Conservation (phyloP, 208 protist genomes). For the Sergeia podlipaevii region DNA sequence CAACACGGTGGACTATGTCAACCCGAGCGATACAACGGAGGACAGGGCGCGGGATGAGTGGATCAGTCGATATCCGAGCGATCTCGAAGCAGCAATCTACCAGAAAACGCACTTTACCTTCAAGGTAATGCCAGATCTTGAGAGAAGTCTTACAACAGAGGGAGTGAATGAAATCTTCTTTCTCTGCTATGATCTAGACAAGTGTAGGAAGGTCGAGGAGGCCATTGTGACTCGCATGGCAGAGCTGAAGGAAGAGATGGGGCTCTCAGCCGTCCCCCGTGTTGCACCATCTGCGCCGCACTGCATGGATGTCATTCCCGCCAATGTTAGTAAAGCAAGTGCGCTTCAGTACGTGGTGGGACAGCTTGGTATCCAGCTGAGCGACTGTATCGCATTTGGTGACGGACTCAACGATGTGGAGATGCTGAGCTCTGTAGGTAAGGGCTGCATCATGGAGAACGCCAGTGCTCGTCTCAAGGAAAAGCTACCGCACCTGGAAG, state of each 20-base stretch:
- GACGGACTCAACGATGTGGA: constrained; percentile 69
- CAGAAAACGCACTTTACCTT: constrained; percentile 40
- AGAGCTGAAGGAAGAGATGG: constrained; percentile 16
- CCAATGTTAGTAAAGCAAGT: constrained; percentile 53
- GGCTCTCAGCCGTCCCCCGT: constrained; percentile 16
- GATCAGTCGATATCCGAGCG: constrained; percentile 43
- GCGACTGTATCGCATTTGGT: constrained; percentile 67
- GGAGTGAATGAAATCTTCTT: constrained; percentile 66
- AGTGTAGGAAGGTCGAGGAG: constrained; percentile 21
- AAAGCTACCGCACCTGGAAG: constrained; percentile 51
- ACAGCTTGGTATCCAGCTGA: constrained; percentile 33
- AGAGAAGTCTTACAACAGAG: constrained; percentile 32
- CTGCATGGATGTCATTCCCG: constrained; percentile 58
- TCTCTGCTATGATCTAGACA: constrained; percentile 50
- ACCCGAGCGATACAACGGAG: constrained; percentile 36
- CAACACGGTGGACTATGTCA: constrained; percentile 23
- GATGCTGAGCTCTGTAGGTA: constrained; percentile 52
- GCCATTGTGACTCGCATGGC: constrained; percentile 27
- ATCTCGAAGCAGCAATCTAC: constrained; percentile 43
- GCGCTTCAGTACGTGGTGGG: constrained; percentile 50
- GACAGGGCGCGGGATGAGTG: constrained; percentile 57
- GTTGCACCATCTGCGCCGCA: constrained; percentile 44
- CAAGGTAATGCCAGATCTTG: constrained; percentile 40
- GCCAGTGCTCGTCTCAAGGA: constrained; percentile 43
- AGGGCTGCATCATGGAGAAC: constrained; percentile 74